Conservation (phyloP, 345 rosid species). For the Populus deltoides region DNA sequence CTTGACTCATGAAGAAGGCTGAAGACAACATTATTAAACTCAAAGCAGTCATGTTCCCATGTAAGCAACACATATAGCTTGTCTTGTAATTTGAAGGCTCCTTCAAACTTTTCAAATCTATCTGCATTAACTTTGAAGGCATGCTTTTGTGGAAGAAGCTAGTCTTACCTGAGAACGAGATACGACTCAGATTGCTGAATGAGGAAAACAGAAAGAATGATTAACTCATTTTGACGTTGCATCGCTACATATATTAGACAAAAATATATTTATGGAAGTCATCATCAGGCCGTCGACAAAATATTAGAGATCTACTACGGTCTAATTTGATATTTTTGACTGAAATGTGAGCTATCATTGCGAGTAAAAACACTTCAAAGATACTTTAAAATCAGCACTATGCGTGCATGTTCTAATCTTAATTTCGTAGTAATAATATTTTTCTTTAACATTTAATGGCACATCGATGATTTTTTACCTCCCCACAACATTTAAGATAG, state of each 20-base stretch:
- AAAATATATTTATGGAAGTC: background rate
- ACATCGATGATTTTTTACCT: background rate
- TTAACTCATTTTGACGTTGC: background rate
- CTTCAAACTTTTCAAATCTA: background rate
- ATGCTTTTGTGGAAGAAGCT: background rate
- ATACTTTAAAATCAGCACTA: background rate
- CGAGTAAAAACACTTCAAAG: background rate
- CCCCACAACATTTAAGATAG: background rate
- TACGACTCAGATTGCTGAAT: background rate
- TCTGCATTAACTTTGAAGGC: background rate
- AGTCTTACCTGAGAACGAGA: background rate
- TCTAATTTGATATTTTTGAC: background rate
- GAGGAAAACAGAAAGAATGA: background rate
- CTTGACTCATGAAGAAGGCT: background rate
- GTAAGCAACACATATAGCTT: background rate
- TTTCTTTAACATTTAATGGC: background rate
- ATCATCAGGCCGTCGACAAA: background rate
- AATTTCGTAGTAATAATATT: background rate
- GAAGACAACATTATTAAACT: background rate
- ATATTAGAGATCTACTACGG: background rate
- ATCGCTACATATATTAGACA: background rate
- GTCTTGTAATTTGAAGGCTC: background rate
- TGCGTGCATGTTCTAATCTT: background rate
- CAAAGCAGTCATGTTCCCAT: background rate
- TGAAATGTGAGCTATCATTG: background rate